phyloP scores from a whole-genome alignment of 1,284 basidiomycete genomes.

The Rhodotorula sp. region DNA sequence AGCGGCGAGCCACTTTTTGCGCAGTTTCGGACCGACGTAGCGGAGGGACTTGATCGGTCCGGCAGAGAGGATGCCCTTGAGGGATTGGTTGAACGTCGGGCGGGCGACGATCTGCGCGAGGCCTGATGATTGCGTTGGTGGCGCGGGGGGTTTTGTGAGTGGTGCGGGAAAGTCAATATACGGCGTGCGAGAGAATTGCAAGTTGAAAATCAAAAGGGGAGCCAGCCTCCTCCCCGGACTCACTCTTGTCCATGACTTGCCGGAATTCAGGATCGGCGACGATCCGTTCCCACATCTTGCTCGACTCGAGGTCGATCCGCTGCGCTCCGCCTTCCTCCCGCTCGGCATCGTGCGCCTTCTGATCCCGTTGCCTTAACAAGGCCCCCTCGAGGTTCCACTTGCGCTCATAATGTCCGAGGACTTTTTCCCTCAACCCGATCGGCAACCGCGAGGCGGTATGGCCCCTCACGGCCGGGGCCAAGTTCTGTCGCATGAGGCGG shows the following conservation, averaged over 20 bases:
- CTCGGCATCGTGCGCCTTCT: conserved; percentile 45
- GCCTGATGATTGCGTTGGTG: too few species aligned
- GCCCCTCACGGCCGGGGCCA: conserved; percentile 62
- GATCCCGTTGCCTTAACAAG: conserved; percentile 22
- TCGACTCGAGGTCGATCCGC: conserved; percentile 57
- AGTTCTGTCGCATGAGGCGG: conserved; percentile 60
- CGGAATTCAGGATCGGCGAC: conserved; percentile 64
- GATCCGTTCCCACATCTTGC: conserved; percentile 69
- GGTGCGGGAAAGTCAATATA: background rate
- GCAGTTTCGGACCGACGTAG: conserved; percentile 66
- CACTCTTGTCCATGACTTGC: conserved; percentile 61
- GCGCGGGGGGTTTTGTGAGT: background rate
- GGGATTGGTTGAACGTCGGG: conserved; percentile 76
- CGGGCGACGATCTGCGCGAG: conserved; percentile 65
- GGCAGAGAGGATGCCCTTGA: conserved; percentile 82
- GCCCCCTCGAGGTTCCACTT: conserved; percentile 41
- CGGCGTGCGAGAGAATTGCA: too few species aligned
- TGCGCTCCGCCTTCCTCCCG: conserved; percentile 48
- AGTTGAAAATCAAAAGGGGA: background rate
- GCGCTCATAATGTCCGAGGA: conserved; percentile 58
- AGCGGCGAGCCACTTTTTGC: conserved; percentile 61
- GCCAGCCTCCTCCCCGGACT: conserved; percentile 42
- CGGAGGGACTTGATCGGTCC: conserved; percentile 73
- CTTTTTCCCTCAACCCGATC: conserved; percentile 59
- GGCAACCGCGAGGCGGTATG: conserved; percentile 75